Evolutionary conservation across 2,329 filamentous ascomycete genomes (phyloP).

Genomic region (Onygenales sp.): DNA sequence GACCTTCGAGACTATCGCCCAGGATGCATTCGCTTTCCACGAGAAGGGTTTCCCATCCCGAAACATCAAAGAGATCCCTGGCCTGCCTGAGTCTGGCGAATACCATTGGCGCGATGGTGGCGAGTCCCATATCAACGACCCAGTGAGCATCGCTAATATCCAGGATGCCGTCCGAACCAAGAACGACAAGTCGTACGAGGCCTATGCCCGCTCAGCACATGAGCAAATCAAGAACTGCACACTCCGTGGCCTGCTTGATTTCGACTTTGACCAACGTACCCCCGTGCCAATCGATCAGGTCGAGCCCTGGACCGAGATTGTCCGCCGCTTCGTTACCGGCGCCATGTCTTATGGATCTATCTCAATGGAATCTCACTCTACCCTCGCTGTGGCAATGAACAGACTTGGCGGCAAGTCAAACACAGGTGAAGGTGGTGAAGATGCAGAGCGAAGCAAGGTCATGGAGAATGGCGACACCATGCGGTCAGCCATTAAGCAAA

Average conservation of each 20-base stretch:
- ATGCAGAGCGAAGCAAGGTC: slow-evolving; percentile 77
- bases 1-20: slow-evolving; percentile 86
- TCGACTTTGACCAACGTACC: slow-evolving; percentile 79
- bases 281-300: slow-evolving; percentile 93
- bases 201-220: slow-evolving; percentile 85
- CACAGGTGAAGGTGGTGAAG: slow-evolving; percentile 94
- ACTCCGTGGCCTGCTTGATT: slow-evolving; percentile 85
- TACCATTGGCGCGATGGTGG: slow-evolving; percentile 98
- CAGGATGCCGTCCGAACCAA: slow-evolving; percentile 93
- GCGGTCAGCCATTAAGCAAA: slow-evolving; percentile 95
- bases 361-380: slow-evolving; percentile 97
- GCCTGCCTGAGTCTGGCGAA: slow-evolving; percentile 84
- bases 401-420: slow-evolving; percentile 93
- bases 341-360: slow-evolving; percentile 99
- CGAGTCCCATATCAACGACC: slow-evolving; percentile 91
- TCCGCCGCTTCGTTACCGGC: slow-evolving; percentile 89
- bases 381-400: slow-evolving; percentile 93
- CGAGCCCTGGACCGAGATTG: slow-evolving; percentile 96
- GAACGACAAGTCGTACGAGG: slow-evolving; percentile 98
- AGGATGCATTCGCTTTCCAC: slow-evolving; percentile 90
- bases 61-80: slow-evolving; percentile 64
- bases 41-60: slow-evolving; percentile 84
- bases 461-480: slow-evolving; percentile 92
- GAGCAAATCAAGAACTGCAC: slow-evolving; percentile 97
- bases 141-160: slow-evolving; percentile 88